phyloP scores from a whole-genome alignment of 129 eudicot species.

The Tanacetum coccineum region DNA sequence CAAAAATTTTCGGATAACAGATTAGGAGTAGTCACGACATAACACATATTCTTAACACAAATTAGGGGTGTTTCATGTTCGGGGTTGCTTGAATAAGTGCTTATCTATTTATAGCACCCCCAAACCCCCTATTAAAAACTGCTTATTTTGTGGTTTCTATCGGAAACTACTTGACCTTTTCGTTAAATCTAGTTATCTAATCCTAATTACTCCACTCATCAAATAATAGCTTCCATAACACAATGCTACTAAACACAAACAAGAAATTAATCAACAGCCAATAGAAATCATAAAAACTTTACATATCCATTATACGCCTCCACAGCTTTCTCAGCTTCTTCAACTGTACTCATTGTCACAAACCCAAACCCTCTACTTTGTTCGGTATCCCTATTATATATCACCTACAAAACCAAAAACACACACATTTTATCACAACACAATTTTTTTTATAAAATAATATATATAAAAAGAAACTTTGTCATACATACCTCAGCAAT shows the following conservation, averaged over 20 bases:
- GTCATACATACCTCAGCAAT: constrained; percentile 63
- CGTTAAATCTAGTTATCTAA: too few relatives aligned
- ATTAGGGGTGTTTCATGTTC: too few relatives aligned
- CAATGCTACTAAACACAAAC: not conserved
- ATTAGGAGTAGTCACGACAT: too few relatives aligned
- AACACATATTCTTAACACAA: too few relatives aligned
- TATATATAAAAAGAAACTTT: not conserved
- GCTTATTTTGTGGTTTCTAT: too few relatives aligned
- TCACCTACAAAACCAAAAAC: constrained; percentile 33
- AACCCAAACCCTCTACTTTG: constrained; percentile 59
- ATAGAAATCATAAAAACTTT: constrained; percentile 19
- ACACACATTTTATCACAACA: not conserved
- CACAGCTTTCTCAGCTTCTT: constrained; percentile 61
- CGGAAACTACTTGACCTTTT: too few relatives aligned
- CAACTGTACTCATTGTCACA: constrained; percentile 59
- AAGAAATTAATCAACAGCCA: constrained; percentile 6
- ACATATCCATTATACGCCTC: constrained; percentile 44
- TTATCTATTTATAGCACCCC: too few relatives aligned
- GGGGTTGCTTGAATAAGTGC: too few relatives aligned
- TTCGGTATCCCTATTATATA: constrained; percentile 50
- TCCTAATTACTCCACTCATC: too few relatives aligned
- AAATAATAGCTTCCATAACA: not conserved
- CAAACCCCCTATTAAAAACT: too few relatives aligned
- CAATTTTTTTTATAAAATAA: too few relatives aligned
- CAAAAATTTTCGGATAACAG: too few relatives aligned